Conservation (phyloP, 1,284 basidiomycete species). For the Caloboletus firmus region DNA sequence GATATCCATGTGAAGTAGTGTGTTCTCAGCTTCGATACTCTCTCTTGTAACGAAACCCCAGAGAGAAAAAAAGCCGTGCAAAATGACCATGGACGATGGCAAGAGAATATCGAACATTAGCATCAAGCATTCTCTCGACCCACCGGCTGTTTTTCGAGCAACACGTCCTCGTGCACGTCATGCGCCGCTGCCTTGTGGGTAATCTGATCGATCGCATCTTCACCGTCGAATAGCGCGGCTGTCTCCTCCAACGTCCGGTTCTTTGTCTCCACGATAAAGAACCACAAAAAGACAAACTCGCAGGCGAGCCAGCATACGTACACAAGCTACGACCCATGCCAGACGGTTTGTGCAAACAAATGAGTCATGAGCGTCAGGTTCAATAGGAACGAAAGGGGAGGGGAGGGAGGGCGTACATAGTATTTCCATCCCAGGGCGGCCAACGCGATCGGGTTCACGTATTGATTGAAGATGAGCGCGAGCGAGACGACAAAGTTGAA, state of each 20-base stretch:
- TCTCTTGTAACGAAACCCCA: too few species aligned
- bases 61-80: too few species aligned
- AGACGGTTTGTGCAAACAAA: not conserved
- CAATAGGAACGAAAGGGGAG: not conserved
- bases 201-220: slow-evolving; percentile 49
- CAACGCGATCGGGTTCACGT: slow-evolving; percentile 78
- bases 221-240: slow-evolving; percentile 69
- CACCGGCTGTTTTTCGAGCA: slow-evolving; percentile 35
- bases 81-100: too few species aligned
- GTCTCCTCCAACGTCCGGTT: slow-evolving; percentile 73
- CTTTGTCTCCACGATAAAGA: slow-evolving; percentile 73
- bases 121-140: slow-evolving; percentile 1
- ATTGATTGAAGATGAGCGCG: slow-evolving; percentile 78
- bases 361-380: not conserved
- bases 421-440: slow-evolving; percentile 63
- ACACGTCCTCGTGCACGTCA: slow-evolving; percentile 31
- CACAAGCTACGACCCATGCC: slow-evolving; percentile 45
- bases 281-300: slow-evolving; percentile 62
- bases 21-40: too few species aligned
- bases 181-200: slow-evolving; percentile 26
- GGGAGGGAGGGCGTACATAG: slow-evolving; percentile 50
- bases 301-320: slow-evolving; percentile 70
- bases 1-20: too few species aligned
- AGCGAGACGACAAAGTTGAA: slow-evolving; percentile 69
- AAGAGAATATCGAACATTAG: too few species aligned